phyloP scores from a whole-genome alignment of 768 basidiomycete species.

The Pisolithus orientalis region DNA sequence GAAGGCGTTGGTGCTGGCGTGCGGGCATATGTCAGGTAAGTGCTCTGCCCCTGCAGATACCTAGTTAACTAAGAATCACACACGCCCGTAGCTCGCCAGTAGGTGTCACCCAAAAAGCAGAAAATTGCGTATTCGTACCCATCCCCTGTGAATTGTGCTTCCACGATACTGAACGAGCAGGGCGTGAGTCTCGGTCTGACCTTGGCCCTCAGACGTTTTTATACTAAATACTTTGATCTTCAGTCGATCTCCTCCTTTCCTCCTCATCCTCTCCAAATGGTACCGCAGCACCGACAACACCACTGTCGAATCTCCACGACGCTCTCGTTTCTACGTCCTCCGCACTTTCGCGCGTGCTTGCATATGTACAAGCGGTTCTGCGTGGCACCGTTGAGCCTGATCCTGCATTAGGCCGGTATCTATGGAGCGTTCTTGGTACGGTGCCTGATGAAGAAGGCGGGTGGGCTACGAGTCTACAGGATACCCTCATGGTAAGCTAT shows the following conservation, averaged over 20 bases:
- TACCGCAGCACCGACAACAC: slow-evolving; percentile 70
- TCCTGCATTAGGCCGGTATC: slow-evolving; percentile 80
- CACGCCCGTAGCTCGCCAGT: slow-evolving; percentile 63
- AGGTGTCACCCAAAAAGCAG: slow-evolving; percentile 82
- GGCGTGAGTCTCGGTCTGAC: slow-evolving; percentile 48
- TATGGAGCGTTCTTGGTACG: slow-evolving; percentile 81
- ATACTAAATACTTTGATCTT: neutral
- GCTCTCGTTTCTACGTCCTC: slow-evolving; percentile 62
- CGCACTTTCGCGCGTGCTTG: slow-evolving; percentile 81
- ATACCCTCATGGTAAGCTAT: slow-evolving; percentile 92
- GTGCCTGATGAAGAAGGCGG: slow-evolving; percentile 66
- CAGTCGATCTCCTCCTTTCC: slow-evolving; percentile 73
- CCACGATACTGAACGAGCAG: slow-evolving; percentile 78
- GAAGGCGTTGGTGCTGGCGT: slow-evolving; percentile 62
- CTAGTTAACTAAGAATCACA: slow-evolving; percentile 1
- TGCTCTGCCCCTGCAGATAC: slow-evolving; percentile 5
- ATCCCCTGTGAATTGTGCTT: slow-evolving; percentile 84
- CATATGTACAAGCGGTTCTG: slow-evolving; percentile 78
- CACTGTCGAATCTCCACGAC: slow-evolving; percentile 36
- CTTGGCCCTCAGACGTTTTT: neutral
- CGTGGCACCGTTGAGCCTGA: slow-evolving; percentile 76
- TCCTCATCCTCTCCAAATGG: slow-evolving; percentile 45
- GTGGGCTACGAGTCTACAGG: slow-evolving; percentile 79
- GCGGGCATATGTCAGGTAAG: slow-evolving; percentile 81
- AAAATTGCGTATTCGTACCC: slow-evolving; percentile 93